phyloP scores from a whole-genome alignment of 169 alveolate genomes.

The Neospora caninum region DNA sequence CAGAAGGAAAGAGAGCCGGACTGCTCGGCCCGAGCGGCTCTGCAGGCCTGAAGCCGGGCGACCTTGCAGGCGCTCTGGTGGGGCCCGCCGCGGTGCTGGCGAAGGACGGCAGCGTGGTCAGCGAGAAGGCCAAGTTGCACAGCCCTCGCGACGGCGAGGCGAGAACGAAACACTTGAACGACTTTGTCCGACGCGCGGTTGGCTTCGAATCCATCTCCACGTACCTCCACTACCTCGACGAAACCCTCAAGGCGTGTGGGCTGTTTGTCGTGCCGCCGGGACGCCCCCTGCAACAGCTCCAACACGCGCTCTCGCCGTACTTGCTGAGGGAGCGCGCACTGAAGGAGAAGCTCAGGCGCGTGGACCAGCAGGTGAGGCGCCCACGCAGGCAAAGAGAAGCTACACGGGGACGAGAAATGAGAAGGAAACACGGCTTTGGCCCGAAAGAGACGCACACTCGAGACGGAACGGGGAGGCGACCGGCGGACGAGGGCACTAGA shows the following conservation, averaged over 20 bases:
- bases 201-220: conserved; percentile 1
- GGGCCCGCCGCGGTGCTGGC: neutral
- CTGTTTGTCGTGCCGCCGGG: conserved; percentile 38
- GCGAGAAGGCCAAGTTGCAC: neutral
- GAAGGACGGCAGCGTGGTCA: neutral
- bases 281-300: conserved; percentile 31
- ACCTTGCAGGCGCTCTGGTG: neutral
- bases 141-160: neutral
- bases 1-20: neutral
- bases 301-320: conserved; percentile 49
- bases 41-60: neutral
- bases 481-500: too few relatives aligned
- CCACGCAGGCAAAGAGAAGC: too few relatives aligned
- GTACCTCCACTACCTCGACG: conserved; percentile 25
- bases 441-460: neutral
- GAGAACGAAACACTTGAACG: neutral
- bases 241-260: neutral
- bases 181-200: neutral
- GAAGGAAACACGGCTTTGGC: neutral
- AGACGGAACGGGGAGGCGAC: neutral
- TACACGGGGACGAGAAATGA: neutral
- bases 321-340: conserved; percentile 43
- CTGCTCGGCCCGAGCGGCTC: neutral
- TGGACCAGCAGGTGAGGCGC: conserved; percentile 22
- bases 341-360: conserved; percentile 25